phyloP scores from a whole-genome alignment of 495 filamentous ascomycete species.

The Aspergillus saccharolyticus region DNA sequence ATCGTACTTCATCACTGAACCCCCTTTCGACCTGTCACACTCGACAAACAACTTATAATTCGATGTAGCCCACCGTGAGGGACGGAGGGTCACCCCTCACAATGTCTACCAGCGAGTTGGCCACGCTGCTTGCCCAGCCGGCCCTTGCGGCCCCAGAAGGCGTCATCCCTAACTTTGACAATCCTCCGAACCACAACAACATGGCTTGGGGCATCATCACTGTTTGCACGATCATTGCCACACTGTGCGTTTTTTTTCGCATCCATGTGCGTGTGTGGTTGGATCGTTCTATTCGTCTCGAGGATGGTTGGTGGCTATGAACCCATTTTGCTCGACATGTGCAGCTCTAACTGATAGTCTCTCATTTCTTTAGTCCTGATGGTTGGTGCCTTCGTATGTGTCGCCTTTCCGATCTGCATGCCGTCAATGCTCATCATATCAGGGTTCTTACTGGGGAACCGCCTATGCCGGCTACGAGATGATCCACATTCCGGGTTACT shows the following conservation, averaged over 20 bases:
- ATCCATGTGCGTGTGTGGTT: conserved; percentile 15
- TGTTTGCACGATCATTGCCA: conserved; percentile 16
- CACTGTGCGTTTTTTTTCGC: conserved; percentile 15
- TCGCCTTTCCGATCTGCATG: neutral
- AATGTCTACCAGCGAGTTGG: conserved; percentile 7
- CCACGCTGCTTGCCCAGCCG: conserved; percentile 8
- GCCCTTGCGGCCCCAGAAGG: conserved; percentile 18
- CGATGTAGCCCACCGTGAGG: neutral
- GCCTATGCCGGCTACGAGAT: conserved; percentile 18
- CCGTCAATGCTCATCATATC: neutral
- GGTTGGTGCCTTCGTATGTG: conserved; percentile 18
- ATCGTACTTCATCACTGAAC: neutral
- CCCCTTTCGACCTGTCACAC: neutral
- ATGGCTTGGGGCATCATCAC: conserved; percentile 22
- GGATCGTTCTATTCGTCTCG: conserved; percentile 12
- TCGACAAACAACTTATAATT: neutral
- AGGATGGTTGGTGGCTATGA: conserved; percentile 14
- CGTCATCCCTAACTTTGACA: conserved; percentile 23
- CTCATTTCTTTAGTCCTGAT: neutral
- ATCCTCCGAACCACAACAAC: conserved; percentile 27
- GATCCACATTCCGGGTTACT: conserved; percentile 20
- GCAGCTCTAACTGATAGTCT: neutral
- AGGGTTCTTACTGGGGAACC: conserved; percentile 24
- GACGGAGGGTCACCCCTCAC: neutral
- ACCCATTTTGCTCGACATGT: neutral